Evolutionary conservation across 768 basidiomycete genomes (phyloP).

Genomic region (Leccinum subtestaceum): DNA sequence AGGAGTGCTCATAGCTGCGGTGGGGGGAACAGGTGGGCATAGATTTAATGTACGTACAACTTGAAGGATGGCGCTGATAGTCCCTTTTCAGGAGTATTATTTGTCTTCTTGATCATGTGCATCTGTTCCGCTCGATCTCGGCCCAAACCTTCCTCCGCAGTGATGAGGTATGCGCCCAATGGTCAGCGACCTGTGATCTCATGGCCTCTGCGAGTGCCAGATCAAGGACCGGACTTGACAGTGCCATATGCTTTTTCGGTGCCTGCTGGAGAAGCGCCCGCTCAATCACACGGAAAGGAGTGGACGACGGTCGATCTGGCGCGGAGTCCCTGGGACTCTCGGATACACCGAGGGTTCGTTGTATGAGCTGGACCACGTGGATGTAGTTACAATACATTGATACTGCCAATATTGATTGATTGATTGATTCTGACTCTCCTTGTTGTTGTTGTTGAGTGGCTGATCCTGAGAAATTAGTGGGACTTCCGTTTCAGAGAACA

Average conservation of each 20-base stretch:
- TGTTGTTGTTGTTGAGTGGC: slow-evolving; percentile 3
- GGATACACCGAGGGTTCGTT: neutral
- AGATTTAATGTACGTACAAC: neutral
- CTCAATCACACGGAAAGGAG: neutral
- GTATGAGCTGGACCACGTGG: neutral
- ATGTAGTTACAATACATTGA: no score
- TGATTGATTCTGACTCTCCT: neutral
- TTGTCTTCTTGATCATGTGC: slow-evolving; percentile 1
- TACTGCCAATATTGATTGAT: neutral
- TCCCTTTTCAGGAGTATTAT: slow-evolving; percentile 1
- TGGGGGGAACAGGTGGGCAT: slow-evolving; percentile 5
- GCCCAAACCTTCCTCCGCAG: neutral
- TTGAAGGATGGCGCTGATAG: neutral
- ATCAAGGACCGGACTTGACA: neutral
- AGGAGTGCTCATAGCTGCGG: neutral
- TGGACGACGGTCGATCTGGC: slow-evolving; percentile 7
- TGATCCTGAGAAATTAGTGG: slow-evolving; percentile 32
- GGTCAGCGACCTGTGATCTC: neutral
- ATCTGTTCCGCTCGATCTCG: neutral
- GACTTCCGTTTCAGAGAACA: slow-evolving; percentile 13
- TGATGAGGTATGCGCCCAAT: slow-evolving; percentile 1
- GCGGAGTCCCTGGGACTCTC: neutral
- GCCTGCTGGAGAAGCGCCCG: neutral
- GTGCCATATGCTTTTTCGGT: slow-evolving; percentile 6
- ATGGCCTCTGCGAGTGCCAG: neutral